Evolutionary conservation across 2,329 filamentous ascomycete species (phyloP).

Genomic region (Colletotrichum musicola): DNA sequence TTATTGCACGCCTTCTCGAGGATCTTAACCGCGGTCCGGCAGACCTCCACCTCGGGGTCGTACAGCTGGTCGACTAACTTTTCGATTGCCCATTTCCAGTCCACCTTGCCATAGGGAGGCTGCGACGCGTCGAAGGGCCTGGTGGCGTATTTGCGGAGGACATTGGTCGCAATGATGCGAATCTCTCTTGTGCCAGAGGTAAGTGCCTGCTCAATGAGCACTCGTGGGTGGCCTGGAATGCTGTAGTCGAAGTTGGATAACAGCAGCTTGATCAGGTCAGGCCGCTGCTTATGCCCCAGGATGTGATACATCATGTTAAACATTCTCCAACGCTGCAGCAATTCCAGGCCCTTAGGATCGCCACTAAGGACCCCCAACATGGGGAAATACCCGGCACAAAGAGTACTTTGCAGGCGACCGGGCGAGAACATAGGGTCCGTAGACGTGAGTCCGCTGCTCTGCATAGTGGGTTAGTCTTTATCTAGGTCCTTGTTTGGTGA

Average conservation of each 20-base stretch:
- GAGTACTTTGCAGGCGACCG: constrained; percentile 85
- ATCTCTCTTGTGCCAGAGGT: constrained; percentile 93
- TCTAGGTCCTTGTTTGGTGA: not conserved
- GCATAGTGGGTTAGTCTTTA: constrained; percentile 17
- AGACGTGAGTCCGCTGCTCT: constrained; percentile 81
- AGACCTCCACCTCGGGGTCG: constrained; percentile 96
- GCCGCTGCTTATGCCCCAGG: constrained; percentile 88
- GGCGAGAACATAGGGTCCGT: constrained; percentile 89
- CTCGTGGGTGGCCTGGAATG: constrained; percentile 87
- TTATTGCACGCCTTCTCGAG: constrained; percentile 97
- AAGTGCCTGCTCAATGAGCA: constrained; percentile 93
- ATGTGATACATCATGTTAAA: constrained; percentile 99
- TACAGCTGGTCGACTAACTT: constrained; percentile 98
- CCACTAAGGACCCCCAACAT: constrained; percentile 90
- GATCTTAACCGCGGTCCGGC: constrained; percentile 95
- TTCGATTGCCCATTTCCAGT: constrained; percentile 96
- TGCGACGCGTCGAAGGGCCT: constrained; percentile 55
- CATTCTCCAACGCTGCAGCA: constrained; percentile 96
- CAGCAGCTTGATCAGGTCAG: constrained; percentile 90
- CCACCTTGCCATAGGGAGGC: constrained; percentile 53
- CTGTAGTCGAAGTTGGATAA: constrained; percentile 94
- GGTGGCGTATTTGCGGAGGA: constrained; percentile 87
- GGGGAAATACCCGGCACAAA: constrained; percentile 93
- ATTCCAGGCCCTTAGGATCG: constrained; percentile 84
- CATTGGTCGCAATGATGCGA: constrained; percentile 88